A percentile compares a stretch with the other conserved stretches of the same genome.
Evolutionary conservation across 2,329 filamentous ascomycete species (phyloP).

Genomic region (Nemania sp.): DNA sequence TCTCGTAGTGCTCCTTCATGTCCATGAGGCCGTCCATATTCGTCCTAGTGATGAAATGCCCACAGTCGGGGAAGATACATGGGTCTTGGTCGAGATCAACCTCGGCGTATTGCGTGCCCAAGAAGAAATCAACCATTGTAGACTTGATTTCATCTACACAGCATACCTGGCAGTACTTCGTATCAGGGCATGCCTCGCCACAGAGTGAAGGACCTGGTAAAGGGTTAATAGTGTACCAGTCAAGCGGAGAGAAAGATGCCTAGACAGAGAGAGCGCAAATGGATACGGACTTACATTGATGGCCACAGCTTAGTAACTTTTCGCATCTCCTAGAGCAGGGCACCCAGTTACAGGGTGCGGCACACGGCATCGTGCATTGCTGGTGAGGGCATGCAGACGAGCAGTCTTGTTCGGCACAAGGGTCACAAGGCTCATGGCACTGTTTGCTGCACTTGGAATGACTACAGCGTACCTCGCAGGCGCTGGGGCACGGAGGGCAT

Average conservation of each 20-base stretch:
- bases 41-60: conserved; percentile 64
- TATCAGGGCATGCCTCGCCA: conserved; percentile 63
- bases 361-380: conserved; percentile 45
- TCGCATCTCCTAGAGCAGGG: conserved; percentile 67
- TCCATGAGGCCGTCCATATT: conserved; percentile 66
- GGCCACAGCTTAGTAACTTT: conserved; percentile 58
- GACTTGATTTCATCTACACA: conserved; percentile 49
- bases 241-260: background rate
- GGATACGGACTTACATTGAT: conserved; percentile 52
- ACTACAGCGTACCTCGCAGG: conserved; percentile 60
- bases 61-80: conserved; percentile 65
- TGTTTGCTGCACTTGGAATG: conserved; percentile 60
- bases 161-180: conserved; percentile 62
- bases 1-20: conserved; percentile 46
- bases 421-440: conserved; percentile 64
- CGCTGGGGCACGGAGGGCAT: conserved; percentile 53
- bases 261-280: background rate
- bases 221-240: background rate
- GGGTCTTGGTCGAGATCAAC: conserved; percentile 63
- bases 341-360: conserved; percentile 68
- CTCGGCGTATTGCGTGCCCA: conserved; percentile 53
- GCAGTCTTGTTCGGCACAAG: conserved; percentile 61
- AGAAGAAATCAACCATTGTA: conserved; percentile 59
- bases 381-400: conserved; percentile 59
- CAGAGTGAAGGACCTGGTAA: conserved; percentile 53